Base-by-base conservation (phyloP, 768 basidiomycete genomes). In the Rhizopogon vinicolor region DNA sequence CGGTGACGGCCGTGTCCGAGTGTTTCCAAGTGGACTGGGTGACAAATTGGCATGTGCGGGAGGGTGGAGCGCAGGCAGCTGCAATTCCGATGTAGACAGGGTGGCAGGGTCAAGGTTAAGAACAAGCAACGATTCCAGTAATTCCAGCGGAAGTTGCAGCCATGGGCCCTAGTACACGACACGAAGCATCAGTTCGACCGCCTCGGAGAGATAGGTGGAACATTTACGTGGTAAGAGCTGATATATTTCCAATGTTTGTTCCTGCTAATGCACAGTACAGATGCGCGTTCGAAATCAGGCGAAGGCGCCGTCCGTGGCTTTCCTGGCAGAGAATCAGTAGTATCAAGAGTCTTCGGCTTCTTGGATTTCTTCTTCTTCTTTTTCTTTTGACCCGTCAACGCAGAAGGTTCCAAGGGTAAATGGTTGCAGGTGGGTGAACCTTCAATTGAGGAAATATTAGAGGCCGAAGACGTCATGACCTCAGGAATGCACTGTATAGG, bases 221-320 rank as follows among this genome's bases (percentile, higher is more conserved):
- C 60, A 84, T 86, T 57, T 73, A 91, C 91, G 68, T 92, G 90
- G 68, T 90, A 93, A 22, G 91, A 91, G 71, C 89, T 91, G 72
- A 94, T 93, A 64, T 93, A 93, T 29, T 86, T 83, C 93, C 92
- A 93, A 64, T 95, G 93, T 69, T 95, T 95, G 75, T 94, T 93
- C 61, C 93, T 82, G 72, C 88, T 91, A 63, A 95, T 94, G 68
- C 88, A 90, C 3, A 94, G 79, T 37, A 88, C 83, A 0, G 86
- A 78, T 14, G 83, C 83, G 44, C 81, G 80, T 37, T 74, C 68
- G 44, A 71, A 73, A 29, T 80, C 79, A 29, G 71, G 70, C 33
- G 76, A 73, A 28, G 60, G 65, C 44, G 61, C 62, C 19, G 64
- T 66, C 51, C 66, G 62, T 35, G 68, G 53, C 56, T 70, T 75